Evolutionary conservation across 2,329 filamentous ascomycete species (phyloP).

Genomic region (Chalaropsis thielavioides): DNA sequence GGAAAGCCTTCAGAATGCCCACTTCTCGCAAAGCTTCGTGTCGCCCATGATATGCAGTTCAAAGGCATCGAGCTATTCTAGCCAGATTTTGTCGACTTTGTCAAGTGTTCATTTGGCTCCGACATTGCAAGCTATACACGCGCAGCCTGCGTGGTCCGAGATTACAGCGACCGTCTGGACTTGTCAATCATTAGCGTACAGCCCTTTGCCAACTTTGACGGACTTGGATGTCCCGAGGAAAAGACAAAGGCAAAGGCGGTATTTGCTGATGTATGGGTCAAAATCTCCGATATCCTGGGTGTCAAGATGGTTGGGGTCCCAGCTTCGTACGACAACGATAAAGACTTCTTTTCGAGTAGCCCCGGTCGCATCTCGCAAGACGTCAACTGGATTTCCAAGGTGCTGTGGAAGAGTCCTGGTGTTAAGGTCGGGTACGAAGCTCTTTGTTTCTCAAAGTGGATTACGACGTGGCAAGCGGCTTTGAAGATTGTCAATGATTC

Average conservation of each 20-base stretch:
- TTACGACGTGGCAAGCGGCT: conserved; percentile 18
- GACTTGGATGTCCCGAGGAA: conserved; percentile 11
- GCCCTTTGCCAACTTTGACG: conserved; percentile 20
- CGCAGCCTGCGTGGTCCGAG: conserved; percentile 12
- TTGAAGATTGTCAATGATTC: conserved; percentile 16
- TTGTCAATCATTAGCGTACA: conserved; percentile 20
- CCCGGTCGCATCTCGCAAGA: conserved; percentile 6
- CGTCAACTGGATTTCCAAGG: conserved; percentile 11
- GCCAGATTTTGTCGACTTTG: conserved; percentile 19
- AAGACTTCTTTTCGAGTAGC: conserved; percentile 11
- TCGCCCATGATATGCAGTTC: conserved; percentile 18
- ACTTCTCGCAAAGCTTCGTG: conserved; percentile 19
- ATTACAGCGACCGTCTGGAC: conserved; percentile 12
- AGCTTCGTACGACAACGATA: conserved; percentile 15
- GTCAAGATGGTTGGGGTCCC: conserved; percentile 20
- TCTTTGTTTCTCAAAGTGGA: conserved; percentile 19
- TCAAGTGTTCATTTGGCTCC: neutral
- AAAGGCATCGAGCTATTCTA: conserved; percentile 20
- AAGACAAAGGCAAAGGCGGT: conserved; percentile 7
- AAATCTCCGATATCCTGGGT: conserved; percentile 16
- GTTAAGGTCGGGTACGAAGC: conserved; percentile 20
- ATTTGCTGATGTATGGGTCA: conserved; percentile 18
- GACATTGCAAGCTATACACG: neutral
- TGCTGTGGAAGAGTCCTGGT: conserved; percentile 8
- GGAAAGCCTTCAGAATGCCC: conserved; percentile 17